Conservation (phyloP, 345 rosid species). For the Psidium friedrichsthalianum region DNA sequence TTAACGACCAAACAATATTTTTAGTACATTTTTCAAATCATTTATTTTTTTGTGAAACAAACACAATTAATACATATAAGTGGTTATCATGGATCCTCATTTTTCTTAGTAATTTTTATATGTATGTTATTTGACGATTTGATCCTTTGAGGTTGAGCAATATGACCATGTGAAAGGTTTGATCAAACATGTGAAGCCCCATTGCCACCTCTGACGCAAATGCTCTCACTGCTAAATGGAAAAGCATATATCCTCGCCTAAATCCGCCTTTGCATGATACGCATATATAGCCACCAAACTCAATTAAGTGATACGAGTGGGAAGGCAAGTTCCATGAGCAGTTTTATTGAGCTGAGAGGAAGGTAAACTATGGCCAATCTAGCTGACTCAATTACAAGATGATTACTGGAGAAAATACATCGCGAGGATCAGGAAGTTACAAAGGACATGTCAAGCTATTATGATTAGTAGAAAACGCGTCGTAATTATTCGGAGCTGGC, state of each 20-base stretch:
- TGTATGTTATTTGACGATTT: background rate
- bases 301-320: background rate
- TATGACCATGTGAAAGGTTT: background rate
- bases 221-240: background rate
- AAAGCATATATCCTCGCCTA: background rate
- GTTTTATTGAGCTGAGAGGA: too few relatives aligned
- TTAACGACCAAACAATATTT: too few relatives aligned
- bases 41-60: too few relatives aligned
- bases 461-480: too few relatives aligned
- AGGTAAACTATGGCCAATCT: too few relatives aligned
- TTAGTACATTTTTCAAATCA: too few relatives aligned
- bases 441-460: too few relatives aligned
- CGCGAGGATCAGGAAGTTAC: too few relatives aligned
- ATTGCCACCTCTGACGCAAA: background rate
- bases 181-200: background rate
- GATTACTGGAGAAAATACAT: too few relatives aligned
- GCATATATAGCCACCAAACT: background rate
- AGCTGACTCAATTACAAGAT: too few relatives aligned
- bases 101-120: background rate
- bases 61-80: too few relatives aligned
- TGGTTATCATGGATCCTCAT: background rate
- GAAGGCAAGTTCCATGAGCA: background rate
- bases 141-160: background rate
- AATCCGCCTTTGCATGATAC: background rate
- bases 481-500: too few relatives aligned